These are phyloP conservation scores for Kwoniella sp. DNA, from an alignment of 768 basidiomycete genomes.

Conservation along the genomic window DNA sequence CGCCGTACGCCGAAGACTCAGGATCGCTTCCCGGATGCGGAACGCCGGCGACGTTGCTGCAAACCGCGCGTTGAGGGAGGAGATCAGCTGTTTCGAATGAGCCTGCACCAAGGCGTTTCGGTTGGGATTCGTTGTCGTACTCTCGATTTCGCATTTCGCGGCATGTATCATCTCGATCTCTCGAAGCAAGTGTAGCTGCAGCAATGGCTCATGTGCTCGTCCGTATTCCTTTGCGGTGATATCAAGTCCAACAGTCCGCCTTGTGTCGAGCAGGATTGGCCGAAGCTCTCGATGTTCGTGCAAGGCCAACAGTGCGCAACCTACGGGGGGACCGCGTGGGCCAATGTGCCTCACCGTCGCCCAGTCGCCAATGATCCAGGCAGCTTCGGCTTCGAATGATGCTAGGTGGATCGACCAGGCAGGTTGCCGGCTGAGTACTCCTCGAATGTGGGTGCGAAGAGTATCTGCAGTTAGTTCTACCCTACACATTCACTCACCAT, in stretches of 20 bases:
- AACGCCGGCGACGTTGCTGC: constrained; percentile 79
- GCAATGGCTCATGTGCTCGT: constrained; percentile 76
- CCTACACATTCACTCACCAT: constrained; percentile 61
- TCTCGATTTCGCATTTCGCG: constrained; percentile 51
- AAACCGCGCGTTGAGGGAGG: constrained; percentile 62
- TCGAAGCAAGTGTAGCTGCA: constrained; percentile 78
- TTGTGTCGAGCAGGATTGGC: constrained; percentile 52
- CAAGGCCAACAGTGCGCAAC: constrained; percentile 74
- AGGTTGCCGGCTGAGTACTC: constrained; percentile 75
- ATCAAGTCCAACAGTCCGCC: constrained; percentile 68
- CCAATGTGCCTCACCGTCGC: constrained; percentile 66
- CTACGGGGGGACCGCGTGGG: constrained; percentile 54
- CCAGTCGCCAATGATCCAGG: constrained; percentile 96
- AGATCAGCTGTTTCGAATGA: constrained; percentile 54
- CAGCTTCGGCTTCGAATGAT: constrained; percentile 84
- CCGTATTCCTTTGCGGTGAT: constrained; percentile 78
- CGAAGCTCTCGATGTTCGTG: constrained; percentile 55
- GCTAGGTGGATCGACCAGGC: constrained; percentile 73
- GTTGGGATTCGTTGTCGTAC: constrained; percentile 10
- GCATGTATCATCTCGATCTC: constrained; percentile 65
- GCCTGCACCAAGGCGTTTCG: constrained; percentile 35
- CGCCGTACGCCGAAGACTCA: constrained; percentile 83
- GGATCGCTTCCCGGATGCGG: constrained; percentile 76
- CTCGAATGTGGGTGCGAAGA: constrained; percentile 85
- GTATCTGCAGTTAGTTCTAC: constrained; percentile 58